Evolutionary conservation across 2,329 filamentous ascomycete genomes (phyloP), one percentile per base, ranked within the genome.

Genomic region (Colletotrichum tabaci): DNA sequence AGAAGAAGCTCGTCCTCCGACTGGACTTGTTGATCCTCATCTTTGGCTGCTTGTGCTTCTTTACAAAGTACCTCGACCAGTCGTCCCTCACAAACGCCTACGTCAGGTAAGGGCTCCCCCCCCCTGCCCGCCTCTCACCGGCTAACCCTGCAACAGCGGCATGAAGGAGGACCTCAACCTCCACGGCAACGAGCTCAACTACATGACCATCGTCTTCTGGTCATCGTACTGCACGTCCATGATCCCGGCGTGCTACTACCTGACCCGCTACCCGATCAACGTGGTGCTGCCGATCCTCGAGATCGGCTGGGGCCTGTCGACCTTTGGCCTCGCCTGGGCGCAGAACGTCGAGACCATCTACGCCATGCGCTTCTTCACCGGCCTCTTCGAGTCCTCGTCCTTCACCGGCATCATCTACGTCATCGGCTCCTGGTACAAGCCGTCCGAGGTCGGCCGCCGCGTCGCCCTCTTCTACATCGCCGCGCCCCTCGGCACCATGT

Each of bases 401-500:
- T 69, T 69, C 61, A 68, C 69, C 2, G 69, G 69, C 42, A 66
- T 72, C 55, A 61, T 72, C 35, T 84, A 83, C 62, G 81, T 83
- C 1, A 82, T 86, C 46, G 82, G 84, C 3, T 83, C 80, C 2
- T 86, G 84, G 84, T 86, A 86, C 67, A 77, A 78, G 74, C 55
- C 66, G 26, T 42, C 65, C 4, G 69, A 72, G 66, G 81, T 86
- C 0, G 89, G 87, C 68, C 89, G 89, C 74, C 83, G 89, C 15
- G 80, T 83, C 1, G 83, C 83, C 69, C 82, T 86, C 53, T 85
- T 86, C 76, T 82, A 85, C 66, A 82, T 87, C 1, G 86, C 84
- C 30, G 86, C 87, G 21, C 86, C 84, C 4, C 80, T 89, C 0
- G 88, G 86, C 1, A 80, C 82, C 35, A 88, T 90, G 85, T 86